phyloP scores from a whole-genome alignment of 768 basidiomycete species.

The Hygrocybe punicea region DNA sequence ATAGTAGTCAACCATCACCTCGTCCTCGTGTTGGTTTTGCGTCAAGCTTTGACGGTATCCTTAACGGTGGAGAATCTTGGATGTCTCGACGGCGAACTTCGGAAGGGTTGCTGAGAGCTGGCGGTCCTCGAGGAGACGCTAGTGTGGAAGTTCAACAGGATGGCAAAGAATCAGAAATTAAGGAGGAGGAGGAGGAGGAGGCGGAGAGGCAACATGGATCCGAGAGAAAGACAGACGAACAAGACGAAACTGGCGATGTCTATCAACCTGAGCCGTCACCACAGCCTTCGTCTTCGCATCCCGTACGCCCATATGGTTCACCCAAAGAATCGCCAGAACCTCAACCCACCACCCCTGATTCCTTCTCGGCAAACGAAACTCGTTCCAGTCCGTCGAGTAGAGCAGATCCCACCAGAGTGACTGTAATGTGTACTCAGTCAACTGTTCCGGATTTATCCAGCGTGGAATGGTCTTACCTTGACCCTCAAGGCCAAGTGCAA shows the following conservation, averaged over 20 bases:
- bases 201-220: conserved; percentile 11
- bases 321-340: not conserved
- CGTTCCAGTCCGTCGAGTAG: not conserved
- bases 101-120: conserved; percentile 48
- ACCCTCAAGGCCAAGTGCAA: conserved; percentile 89
- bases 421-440: conserved; percentile 29
- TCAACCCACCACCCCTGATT: not conserved
- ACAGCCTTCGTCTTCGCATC: not conserved
- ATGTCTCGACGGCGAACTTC: conserved; percentile 58
- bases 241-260: not conserved
- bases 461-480: conserved; percentile 89
- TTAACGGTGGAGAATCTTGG: conserved; percentile 68
- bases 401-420: not conserved
- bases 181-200: conserved; percentile 55
- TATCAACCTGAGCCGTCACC: not conserved
- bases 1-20: conserved; percentile 58
- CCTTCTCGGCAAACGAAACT: not conserved
- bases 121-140: conserved; percentile 34
- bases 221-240: conserved; percentile 7
- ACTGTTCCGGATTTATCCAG: conserved; percentile 52
- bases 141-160: conserved; percentile 40
- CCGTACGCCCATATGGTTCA: not conserved
- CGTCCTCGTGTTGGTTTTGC: conserved; percentile 58
- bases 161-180: conserved; percentile 47
- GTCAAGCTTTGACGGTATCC: conserved; percentile 70